Evolutionary conservation across 805 yeast genomes (phyloP), one percentile per base, ranked within the genome.

Genomic region (Komagataella phaffii): DNA sequence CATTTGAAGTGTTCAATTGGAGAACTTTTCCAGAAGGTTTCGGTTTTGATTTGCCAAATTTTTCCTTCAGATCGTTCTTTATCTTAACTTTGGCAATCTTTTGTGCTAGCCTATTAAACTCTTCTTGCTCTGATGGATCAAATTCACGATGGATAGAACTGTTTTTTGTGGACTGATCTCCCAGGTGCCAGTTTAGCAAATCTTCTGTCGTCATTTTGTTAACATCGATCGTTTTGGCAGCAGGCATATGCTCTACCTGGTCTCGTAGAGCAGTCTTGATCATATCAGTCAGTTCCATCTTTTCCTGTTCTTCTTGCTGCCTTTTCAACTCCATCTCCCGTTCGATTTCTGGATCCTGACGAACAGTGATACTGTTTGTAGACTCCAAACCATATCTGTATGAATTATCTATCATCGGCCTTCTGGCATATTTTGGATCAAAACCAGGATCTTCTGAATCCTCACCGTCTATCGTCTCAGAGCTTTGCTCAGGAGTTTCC

Each of bases 81-180:
- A 58, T 45, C 44, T 61, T 63, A 48, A 52, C 55, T 36, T 59
- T 56, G 21, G 58, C 54, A 2, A 59, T 57, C 43, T 58, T 58
- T 24, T 56, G 52, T 44, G 61, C 58, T 6, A 62, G 48, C 44
- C 57, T 54, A 17, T 50, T 40, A 46, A 61, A 61, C 47, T 61
- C 51, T 23, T 54, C 48, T 17, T 30, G 52, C 46, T 64, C 68
- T 14, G 56, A 55, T 19, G 50, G 7, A 47, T 45, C 14, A 47
- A 48, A 30, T 44, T 44, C 44, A 50, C 46, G 7, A 23, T 44
- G 6, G 51, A 14, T 10, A 12, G 44, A 21, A n/a, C 10, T 40
- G 14, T 24, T 21, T n/a, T 24, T 21, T 18, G 8, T 47, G 47
- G 17, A 44, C 49, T 8, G 44, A 45, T 44, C 51, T 7, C 53